Conservation (phyloP, 1,284 basidiomycete species). For the Amylostereum areolatum region DNA sequence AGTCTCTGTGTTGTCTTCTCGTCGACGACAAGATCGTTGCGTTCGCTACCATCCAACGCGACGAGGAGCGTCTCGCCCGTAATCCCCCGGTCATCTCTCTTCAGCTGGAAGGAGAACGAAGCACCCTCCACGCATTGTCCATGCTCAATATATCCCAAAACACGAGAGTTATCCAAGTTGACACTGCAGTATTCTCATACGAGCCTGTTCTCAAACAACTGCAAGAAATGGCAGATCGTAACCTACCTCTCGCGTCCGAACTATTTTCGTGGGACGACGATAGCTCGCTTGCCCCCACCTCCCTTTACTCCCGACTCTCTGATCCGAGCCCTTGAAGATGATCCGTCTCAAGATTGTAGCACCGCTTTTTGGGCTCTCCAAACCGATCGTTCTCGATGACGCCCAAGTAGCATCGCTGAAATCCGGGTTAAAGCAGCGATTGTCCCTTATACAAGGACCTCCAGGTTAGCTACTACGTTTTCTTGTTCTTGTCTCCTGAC, state of each 20-base stretch:
- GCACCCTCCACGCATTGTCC: constrained; percentile 30
- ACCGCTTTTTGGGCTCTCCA: constrained; percentile 26
- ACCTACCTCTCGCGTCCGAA: constrained; percentile 40
- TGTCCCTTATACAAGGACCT: constrained; percentile 59
- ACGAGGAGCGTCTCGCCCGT: constrained; percentile 41
- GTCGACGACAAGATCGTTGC: constrained; percentile 40
- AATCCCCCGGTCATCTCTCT: constrained; percentile 44
- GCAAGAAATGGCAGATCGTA: constrained; percentile 36
- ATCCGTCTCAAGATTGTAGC: constrained; percentile 36
- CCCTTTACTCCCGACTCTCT: constrained; percentile 17
- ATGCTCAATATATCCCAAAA: constrained; percentile 30
- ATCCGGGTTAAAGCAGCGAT: constrained; percentile 41
- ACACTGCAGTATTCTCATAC: constrained; percentile 55
- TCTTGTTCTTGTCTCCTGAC: background rate
- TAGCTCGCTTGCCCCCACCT: constrained; percentile 7
- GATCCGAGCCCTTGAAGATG: constrained; percentile 24
- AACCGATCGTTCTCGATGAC: constrained; percentile 39
- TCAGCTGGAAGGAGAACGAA: constrained; percentile 39
- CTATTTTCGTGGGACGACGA: constrained; percentile 44
- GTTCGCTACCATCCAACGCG: constrained; percentile 46
- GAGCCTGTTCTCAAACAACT: constrained; percentile 51
- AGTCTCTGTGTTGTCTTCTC: constrained; percentile 44
- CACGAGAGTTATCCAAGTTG: constrained; percentile 45
- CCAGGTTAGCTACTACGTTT: constrained; percentile 37
- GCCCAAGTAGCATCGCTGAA: constrained; percentile 46